Conservation (phyloP, 352 stramenopile species). For the Phytophthora fragariaefolia region DNA sequence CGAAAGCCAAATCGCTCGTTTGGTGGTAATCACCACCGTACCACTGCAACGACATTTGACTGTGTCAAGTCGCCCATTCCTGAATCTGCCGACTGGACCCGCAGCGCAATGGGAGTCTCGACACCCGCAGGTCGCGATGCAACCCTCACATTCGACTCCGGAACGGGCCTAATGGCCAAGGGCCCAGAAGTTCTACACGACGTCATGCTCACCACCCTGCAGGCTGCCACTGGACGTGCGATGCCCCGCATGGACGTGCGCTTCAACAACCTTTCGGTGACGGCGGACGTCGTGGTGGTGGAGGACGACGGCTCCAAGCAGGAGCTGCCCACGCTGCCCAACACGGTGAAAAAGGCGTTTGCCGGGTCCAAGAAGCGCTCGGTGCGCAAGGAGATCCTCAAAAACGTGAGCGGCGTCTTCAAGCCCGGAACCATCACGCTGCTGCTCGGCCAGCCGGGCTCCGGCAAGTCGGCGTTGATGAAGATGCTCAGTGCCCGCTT, state of each 20-base stretch:
- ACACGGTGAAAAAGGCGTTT: conserved; percentile 41
- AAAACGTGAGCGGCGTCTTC: conserved; percentile 38
- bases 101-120: conserved; percentile 17
- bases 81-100: conserved; percentile 18
- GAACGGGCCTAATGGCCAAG: conserved; percentile 34
- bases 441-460: conserved; percentile 36
- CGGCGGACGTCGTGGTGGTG: conserved; percentile 38
- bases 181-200: conserved; percentile 43
- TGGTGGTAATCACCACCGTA: too few relatives aligned
- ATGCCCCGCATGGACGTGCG: conserved; percentile 57
- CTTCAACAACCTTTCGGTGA: conserved; percentile 48
- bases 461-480: conserved; percentile 43
- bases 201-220: conserved; percentile 30
- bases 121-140: conserved; percentile 13
- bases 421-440: conserved; percentile 45
- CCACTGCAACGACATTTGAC: too few relatives aligned
- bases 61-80: conserved; percentile 8
- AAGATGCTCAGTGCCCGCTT: conserved; percentile 49
- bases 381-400: conserved; percentile 47
- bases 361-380: conserved; percentile 33
- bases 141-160: conserved; percentile 26
- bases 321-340: conserved; percentile 43
- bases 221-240: conserved; percentile 30
- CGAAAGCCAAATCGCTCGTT: too few relatives aligned
- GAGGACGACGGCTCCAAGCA: conserved; percentile 31